Conservation (phyloP, 2,329 filamentous ascomycete genomes). For the Diaporthe aspalathi region DNA sequence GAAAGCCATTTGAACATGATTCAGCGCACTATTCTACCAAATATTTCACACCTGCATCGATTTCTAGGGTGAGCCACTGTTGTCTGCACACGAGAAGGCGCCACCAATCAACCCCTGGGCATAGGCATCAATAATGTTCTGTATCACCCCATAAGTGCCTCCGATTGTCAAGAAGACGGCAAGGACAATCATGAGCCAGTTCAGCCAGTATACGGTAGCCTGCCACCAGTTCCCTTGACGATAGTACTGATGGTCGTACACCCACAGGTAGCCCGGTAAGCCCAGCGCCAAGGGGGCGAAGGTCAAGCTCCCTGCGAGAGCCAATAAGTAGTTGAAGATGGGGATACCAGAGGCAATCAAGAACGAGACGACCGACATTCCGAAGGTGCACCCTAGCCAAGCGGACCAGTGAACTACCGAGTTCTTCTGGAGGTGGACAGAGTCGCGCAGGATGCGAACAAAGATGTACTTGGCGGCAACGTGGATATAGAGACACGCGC, state of each 20-base stretch:
- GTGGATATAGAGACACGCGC: slow-evolving; percentile 47
- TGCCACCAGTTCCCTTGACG: slow-evolving; percentile 20
- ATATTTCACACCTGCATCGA: background rate
- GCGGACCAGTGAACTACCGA: slow-evolving; percentile 46
- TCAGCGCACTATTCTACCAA: background rate
- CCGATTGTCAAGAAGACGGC: slow-evolving; percentile 38
- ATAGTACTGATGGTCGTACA: slow-evolving; percentile 34
- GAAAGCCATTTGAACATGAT: background rate
- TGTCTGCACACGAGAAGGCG: slow-evolving; percentile 39
- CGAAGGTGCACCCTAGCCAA: slow-evolving; percentile 46
- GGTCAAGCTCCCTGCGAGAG: slow-evolving; percentile 38
- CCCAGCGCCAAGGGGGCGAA: slow-evolving; percentile 36
- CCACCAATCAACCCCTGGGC: slow-evolving; percentile 32
- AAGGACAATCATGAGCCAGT: slow-evolving; percentile 34
- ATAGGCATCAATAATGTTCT: slow-evolving; percentile 37
- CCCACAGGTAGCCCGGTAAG: slow-evolving; percentile 31
- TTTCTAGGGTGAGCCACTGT: slow-evolving; percentile 27
- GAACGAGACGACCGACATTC: slow-evolving; percentile 42
- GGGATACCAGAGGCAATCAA: slow-evolving; percentile 45
- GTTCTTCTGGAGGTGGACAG: slow-evolving; percentile 47
- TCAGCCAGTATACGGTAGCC: slow-evolving; percentile 25
- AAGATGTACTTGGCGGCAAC: slow-evolving; percentile 50
- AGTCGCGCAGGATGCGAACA: slow-evolving; percentile 48
- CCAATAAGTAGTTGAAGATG: slow-evolving; percentile 44
- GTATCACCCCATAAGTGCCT: slow-evolving; percentile 37